phyloP scores from a whole-genome alignment of 2,329 filamentous ascomycete genomes.

The Pseudovirgaria hyperparasitica region DNA sequence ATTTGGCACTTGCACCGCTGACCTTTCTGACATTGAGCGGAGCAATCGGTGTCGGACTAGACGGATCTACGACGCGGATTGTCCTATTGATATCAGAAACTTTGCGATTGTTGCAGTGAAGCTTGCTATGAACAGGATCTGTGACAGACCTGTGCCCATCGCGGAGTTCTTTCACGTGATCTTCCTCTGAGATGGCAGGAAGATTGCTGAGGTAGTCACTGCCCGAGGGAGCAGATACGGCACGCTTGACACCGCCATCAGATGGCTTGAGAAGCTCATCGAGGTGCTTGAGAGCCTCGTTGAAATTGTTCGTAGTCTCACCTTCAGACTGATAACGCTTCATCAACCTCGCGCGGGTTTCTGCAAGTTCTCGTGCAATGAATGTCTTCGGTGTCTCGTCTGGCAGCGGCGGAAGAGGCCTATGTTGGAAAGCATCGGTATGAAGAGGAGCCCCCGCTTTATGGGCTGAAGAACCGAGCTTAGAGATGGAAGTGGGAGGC shows the following conservation, averaged over 20 bases:
- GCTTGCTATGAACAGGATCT: conserved; percentile 22
- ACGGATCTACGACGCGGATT: conserved; percentile 44
- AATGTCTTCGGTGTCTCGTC: conserved; percentile 37
- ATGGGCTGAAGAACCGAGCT: conserved; percentile 23
- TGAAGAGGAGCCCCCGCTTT: conserved; percentile 14
- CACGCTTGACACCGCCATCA: conserved; percentile 23
- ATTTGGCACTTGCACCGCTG: conserved; percentile 18
- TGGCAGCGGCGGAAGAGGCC: conserved; percentile 33
- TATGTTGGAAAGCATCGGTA: conserved; percentile 22
- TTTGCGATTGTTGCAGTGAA: conserved; percentile 12
- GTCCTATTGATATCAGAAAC: conserved; percentile 28
- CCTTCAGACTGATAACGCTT: conserved; percentile 34
- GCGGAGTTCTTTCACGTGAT: conserved; percentile 18
- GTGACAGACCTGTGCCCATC: conserved; percentile 28
- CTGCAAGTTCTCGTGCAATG: conserved; percentile 41
- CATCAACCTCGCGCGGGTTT: conserved; percentile 45
- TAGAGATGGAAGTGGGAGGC: conserved; percentile 38
- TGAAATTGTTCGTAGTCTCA: conserved; percentile 38
- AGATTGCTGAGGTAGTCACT: conserved; percentile 22
- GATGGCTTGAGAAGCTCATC: conserved; percentile 42
- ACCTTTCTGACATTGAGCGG: conserved; percentile 45
- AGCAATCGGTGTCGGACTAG: conserved; percentile 35
- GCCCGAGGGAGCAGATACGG: conserved; percentile 34
- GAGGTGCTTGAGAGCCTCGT: conserved; percentile 47
- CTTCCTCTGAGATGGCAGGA: conserved; percentile 41